Base-by-base conservation (phyloP, 768 basidiomycete genomes). In the Tylopilus subfusipes region DNA sequence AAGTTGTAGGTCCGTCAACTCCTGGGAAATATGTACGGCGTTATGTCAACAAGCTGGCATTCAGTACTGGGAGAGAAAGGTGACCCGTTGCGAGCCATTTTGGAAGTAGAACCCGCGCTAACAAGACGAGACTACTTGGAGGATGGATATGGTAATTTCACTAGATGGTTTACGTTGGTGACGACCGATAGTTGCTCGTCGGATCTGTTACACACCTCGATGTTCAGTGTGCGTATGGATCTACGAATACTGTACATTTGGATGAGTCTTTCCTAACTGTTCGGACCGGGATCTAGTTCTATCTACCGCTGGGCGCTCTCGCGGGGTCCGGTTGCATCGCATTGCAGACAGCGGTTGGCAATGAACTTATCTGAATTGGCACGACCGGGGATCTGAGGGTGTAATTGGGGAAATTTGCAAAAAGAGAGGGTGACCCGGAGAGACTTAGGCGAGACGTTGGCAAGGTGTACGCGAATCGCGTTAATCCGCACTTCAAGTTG, bases 1-100 rank as follows among this genome's bases (percentile, higher is more conserved):
- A 83, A 75, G 64, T 64, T 82, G 22, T 82, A 75, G 54, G 9
- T 29, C 21, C 33, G 8, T 1, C 16, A 8, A 21, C 27, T 31
- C 45, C 22, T 42, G 43, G 31, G 45, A 57, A 39, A 40, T 19
- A 11, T 9, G n/a, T n/a, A 12, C 13, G 31, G 31, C 16, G n/a
- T 40, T 40, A 12, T 12, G 22, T n/a, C 19, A 18, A 13, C 29
- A 14, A 18, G 9, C 24, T 33, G 5, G 19, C 27, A 18, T 22
- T 21, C n/a, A n/a, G n/a, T n/a, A 18, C 18, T 36, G 19, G 42
- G 46, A 16, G 24, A 47, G 22, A 40, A 13, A 44, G 13, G 33
- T 36, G 31, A 33, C 44, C 31, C 29, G 8, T 24, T 16, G 18
- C 18, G 36, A 36, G 36, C 8, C 18, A 9, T 16, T 6, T 2